These are phyloP conservation scores for Bigelowiella natans DNA, from an alignment of 78 protist species.

Conservation along the genomic window DNA sequence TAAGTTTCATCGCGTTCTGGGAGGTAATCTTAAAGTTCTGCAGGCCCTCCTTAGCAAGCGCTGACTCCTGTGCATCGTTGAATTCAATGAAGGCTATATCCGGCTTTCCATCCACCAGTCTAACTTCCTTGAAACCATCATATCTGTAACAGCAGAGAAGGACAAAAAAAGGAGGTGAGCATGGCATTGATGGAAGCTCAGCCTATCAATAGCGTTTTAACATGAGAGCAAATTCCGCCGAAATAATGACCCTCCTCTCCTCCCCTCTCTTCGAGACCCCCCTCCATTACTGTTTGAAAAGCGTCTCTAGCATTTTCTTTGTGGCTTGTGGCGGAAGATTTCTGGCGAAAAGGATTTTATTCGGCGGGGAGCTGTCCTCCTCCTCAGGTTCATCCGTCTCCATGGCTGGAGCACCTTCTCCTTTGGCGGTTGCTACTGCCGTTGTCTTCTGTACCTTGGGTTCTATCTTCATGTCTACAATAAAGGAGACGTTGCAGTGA, in stretches of 20 bases:
- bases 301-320: background rate
- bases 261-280: too few species aligned
- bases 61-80: background rate
- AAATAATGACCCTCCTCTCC: too few species aligned
- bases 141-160: too few species aligned
- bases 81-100: slow-evolving; percentile 1
- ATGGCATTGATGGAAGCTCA: too few species aligned
- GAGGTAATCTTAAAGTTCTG: background rate
- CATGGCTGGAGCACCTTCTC: background rate
- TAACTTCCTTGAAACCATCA: background rate
- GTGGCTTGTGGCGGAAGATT: background rate
- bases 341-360: background rate
- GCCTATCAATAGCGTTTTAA: too few species aligned
- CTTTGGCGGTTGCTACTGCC: too few species aligned
- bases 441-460: too few species aligned
- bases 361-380: background rate
- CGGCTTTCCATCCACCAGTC: background rate
- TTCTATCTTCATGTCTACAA: too few species aligned
- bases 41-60: background rate
- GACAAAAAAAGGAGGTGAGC: too few species aligned
- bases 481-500: too few species aligned
- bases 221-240: too few species aligned
- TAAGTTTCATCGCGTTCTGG: background rate
- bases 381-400: background rate
- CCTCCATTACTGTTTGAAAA: background rate